Percentiles rank a stretch among this genome's conserved stretches.
These are phyloP conservation scores for Suillus occidentalis DNA, from an alignment of 768 basidiomycete species.

Conservation along the genomic window DNA sequence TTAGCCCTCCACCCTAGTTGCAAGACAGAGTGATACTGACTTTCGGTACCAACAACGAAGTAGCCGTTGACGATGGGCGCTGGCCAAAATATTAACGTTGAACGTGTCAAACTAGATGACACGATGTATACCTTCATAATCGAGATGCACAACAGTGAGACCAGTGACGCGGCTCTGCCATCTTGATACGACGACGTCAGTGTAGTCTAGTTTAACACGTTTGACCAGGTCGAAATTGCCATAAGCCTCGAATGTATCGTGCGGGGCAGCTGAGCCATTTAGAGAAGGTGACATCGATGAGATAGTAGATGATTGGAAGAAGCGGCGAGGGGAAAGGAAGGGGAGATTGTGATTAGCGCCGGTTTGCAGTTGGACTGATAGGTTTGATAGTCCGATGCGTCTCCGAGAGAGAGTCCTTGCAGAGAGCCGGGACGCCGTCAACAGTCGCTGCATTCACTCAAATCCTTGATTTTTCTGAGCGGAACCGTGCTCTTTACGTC, in stretches of 20 bases:
- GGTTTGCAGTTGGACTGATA: neutral
- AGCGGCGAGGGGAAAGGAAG: conserved; percentile 10
- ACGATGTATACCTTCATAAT: conserved; percentile 73
- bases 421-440: conserved; percentile 20
- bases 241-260: conserved; percentile 35
- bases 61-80: conserved; percentile 90
- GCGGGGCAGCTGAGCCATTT: conserved; percentile 20
- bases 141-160: conserved; percentile 86
- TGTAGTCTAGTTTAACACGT: conserved; percentile 70
- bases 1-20: neutral
- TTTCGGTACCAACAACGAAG: conserved; percentile 89
- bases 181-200: conserved; percentile 80
- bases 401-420: conserved; percentile 17
- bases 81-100: conserved; percentile 32
- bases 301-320: conserved; percentile 15
- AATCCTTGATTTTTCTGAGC: conserved; percentile 5
- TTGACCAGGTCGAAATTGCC: conserved; percentile 87
- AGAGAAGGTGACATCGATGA: conserved; percentile 31
- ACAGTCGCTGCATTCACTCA: conserved; percentile 38
- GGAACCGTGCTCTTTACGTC: conserved; percentile 5
- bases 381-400: neutral
- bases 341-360: conserved; percentile 5
- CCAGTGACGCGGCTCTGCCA: conserved; percentile 88
- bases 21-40: conserved; percentile 41
- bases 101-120: conserved; percentile 4